These are phyloP conservation scores for Rhizoctonia solani DNA, from an alignment of 1,284 basidiomycete species.

Conservation along the genomic window DNA sequence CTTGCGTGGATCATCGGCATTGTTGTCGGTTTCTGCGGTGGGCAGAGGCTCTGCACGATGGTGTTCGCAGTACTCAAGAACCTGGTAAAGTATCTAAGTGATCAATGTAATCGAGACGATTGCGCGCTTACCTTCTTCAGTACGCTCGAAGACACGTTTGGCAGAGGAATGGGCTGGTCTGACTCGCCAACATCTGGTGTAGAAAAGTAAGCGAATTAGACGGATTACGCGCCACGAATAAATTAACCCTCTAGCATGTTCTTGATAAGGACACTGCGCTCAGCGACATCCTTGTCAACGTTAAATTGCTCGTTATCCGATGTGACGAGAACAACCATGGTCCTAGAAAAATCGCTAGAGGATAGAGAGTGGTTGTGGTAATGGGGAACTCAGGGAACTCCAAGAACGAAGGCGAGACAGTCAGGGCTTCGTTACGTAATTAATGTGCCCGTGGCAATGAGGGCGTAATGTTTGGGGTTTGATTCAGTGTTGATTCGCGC, in stretches of 20 bases:
- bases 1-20: slow-evolving; percentile 92
- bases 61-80: slow-evolving; percentile 99
- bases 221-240: slow-evolving; percentile 36
- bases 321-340: slow-evolving; percentile 80
- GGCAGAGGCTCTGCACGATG: slow-evolving; percentile 96
- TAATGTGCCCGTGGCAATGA: background rate
- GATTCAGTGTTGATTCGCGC: too few species aligned
- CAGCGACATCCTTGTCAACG: slow-evolving; percentile 93
- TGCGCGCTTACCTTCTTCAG: slow-evolving; percentile 79
- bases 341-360: slow-evolving; percentile 40
- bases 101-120: background rate
- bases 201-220: slow-evolving; percentile 31
- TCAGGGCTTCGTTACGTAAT: background rate
- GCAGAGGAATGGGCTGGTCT: slow-evolving; percentile 89
- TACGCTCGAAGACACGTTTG: slow-evolving; percentile 95
- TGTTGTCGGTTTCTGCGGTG: slow-evolving; percentile 77
- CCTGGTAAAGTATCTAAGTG: slow-evolving; percentile 54
- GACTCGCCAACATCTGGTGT: slow-evolving; percentile 86
- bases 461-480: background rate
- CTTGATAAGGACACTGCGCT: slow-evolving; percentile 96
- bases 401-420: too few species aligned
- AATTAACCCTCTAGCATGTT: slow-evolving; percentile 95
- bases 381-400: slow-evolving; percentile 1
- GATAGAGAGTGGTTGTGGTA: slow-evolving; percentile 22
- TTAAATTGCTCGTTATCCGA: slow-evolving; percentile 96